Evolutionary conservation across 2,329 filamentous ascomycete species (phyloP).

Genomic region (Penicillium sp.): DNA sequence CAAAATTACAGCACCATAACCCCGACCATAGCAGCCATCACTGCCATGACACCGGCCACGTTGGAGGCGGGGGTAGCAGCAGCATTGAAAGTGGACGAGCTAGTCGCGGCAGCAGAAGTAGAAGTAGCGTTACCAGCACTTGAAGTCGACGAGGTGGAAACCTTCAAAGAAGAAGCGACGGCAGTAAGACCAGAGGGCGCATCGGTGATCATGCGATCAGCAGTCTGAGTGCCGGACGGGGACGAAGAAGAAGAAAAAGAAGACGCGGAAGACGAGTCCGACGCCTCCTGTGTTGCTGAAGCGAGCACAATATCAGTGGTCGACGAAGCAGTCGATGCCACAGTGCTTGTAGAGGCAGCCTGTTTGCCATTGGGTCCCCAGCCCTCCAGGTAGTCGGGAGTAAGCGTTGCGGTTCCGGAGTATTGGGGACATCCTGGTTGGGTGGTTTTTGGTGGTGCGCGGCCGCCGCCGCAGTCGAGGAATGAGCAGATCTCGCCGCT

Average conservation of each 20-base stretch:
- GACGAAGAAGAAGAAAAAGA: not conserved
- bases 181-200: not conserved
- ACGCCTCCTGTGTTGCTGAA: not conserved
- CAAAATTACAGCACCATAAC: slow-evolving; percentile 16
- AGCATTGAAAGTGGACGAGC: slow-evolving; percentile 13
- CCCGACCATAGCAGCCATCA: slow-evolving; percentile 15
- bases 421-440: slow-evolving; percentile 58
- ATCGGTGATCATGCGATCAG: slow-evolving; percentile 11
- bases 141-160: slow-evolving; percentile 8
- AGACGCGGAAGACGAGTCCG: not conserved
- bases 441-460: slow-evolving; percentile 62
- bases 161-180: slow-evolving; percentile 7
- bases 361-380: slow-evolving; percentile 24
- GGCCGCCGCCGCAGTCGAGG: slow-evolving; percentile 67
- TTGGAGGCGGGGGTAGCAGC: slow-evolving; percentile 10
- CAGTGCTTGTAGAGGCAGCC: slow-evolving; percentile 16
- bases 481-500: slow-evolving; percentile 64
- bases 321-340: slow-evolving; percentile 12
- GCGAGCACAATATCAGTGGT: not conserved
- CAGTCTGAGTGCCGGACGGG: not conserved
- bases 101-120: slow-evolving; percentile 9
- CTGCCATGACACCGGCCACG: slow-evolving; percentile 13
- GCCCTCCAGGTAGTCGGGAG: slow-evolving; percentile 25
- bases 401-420: slow-evolving; percentile 26
- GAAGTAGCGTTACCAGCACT: slow-evolving; percentile 4